Evolutionary conservation across 176 grass and related monocot species (phyloP).

Genomic region (Oryza meridionalis): DNA sequence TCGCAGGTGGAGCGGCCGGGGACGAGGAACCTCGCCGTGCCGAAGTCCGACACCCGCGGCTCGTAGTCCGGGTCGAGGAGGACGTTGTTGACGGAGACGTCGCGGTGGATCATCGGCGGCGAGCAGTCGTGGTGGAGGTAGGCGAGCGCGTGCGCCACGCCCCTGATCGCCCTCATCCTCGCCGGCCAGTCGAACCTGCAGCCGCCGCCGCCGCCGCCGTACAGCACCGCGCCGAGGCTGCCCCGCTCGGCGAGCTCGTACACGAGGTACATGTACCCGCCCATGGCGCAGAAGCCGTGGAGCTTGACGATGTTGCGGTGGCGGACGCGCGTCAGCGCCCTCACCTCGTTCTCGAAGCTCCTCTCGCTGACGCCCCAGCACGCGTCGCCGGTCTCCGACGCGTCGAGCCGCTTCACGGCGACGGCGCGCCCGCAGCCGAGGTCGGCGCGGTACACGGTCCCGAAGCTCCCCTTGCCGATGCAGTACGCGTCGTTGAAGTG

Average conservation of each 20-base stretch:
- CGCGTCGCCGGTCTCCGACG: conserved; percentile 28
- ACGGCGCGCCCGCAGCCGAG: conserved; percentile 42
- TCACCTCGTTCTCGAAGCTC: conserved; percentile 82
- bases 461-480: conserved; percentile 81
- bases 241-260: conserved; percentile 72
- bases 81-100: conserved; percentile 71
- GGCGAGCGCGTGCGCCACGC: conserved; percentile 60
- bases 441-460: conserved; percentile 75
- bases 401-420: conserved; percentile 76
- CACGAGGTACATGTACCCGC: conserved; percentile 63
- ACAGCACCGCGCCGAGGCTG: conserved; percentile 62
- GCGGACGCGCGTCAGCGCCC: conserved; percentile 58
- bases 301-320: conserved; percentile 81
- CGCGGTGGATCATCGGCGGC: conserved; percentile 71
- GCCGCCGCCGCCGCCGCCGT: conserved; percentile 26
- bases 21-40: conserved; percentile 59
- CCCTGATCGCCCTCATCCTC: conserved; percentile 51
- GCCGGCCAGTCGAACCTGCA: conserved; percentile 50
- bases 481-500: conserved; percentile 76
- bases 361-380: conserved; percentile 39
- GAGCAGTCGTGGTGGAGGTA: conserved; percentile 84
- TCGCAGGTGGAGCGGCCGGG: conserved; percentile 54
- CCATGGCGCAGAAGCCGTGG: conserved; percentile 67
- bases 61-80: conserved; percentile 60
- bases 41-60: conserved; percentile 72